phyloP scores from a whole-genome alignment of 2,329 filamentous ascomycete genomes.

The Fusarium kyushuense region DNA sequence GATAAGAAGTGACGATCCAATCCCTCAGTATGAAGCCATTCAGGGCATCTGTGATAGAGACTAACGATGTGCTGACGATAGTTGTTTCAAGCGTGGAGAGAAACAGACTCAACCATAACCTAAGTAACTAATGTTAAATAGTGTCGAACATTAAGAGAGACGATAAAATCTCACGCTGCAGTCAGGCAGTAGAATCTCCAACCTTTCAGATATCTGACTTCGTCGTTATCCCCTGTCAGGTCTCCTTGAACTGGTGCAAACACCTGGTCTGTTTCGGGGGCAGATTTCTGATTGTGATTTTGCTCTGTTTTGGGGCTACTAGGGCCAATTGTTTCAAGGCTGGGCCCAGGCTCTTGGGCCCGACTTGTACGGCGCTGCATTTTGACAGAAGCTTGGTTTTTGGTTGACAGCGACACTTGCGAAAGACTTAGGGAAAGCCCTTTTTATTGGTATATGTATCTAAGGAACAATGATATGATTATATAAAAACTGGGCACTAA shows the following conservation, averaged over 20 bases:
- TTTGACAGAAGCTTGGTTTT: not conserved
- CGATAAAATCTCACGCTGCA: not conserved
- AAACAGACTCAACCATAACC: slow-evolving; percentile 4
- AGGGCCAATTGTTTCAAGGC: not conserved
- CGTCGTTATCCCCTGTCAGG: not conserved
- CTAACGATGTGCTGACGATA: slow-evolving; percentile 15
- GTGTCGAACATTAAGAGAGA: rapidly evolving
- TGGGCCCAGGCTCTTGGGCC: not conserved
- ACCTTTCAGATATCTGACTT: not conserved
- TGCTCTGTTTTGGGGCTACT: no score
- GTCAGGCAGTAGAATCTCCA: slow-evolving; percentile 4
- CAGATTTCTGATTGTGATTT: not conserved
- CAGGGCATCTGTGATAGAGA: slow-evolving; percentile 11
- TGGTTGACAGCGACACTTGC: not conserved
- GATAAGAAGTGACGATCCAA: slow-evolving; percentile 19
- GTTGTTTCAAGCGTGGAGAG: slow-evolving; percentile 14
- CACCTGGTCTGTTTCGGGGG: not conserved
- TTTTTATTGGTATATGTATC: not conserved
- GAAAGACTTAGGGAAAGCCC: not conserved
- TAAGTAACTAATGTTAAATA: not conserved
- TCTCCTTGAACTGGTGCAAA: not conserved
- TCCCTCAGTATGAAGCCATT: slow-evolving; percentile 18
- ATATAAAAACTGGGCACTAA: not conserved
- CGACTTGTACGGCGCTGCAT: not conserved
- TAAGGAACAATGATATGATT: not conserved